Conservation (phyloP, 345 rosid species). For the Hevea brasiliensis region DNA sequence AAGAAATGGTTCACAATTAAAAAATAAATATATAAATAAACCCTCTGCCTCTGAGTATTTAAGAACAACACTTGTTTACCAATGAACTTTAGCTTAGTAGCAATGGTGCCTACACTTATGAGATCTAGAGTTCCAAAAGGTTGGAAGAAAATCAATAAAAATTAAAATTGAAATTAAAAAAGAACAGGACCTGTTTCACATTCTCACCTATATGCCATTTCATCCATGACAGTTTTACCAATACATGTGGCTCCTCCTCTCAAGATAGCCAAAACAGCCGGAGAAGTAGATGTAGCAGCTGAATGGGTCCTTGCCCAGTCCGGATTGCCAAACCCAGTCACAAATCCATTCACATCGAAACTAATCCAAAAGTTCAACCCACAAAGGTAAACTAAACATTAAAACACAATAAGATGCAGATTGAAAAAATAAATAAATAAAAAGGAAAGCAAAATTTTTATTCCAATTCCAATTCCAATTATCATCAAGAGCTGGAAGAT, state of each 20-base stretch:
- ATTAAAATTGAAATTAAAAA: background rate
- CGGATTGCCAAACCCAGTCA: constrained; percentile 90
- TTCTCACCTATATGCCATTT: constrained; percentile 85
- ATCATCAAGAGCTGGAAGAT: too few species aligned
- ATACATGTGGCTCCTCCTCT: constrained; percentile 66
- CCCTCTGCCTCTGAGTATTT: too few species aligned
- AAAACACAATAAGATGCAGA: background rate
- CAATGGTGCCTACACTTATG: too few species aligned
- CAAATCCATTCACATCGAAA: constrained; percentile 75
- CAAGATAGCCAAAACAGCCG: constrained; percentile 58
- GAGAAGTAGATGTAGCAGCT: constrained; percentile 69
- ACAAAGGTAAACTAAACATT: background rate
- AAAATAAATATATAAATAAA: too few species aligned
- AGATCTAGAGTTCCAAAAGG: too few species aligned
- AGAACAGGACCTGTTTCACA: background rate
- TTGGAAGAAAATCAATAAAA: too few species aligned
- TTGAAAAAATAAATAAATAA: background rate
- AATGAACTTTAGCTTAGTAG: too few species aligned
- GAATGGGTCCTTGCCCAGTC: constrained; percentile 88
- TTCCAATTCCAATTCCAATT: too few species aligned
- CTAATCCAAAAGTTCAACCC: constrained; percentile 36
- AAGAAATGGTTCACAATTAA: too few species aligned
- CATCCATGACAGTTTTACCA: constrained; percentile 86
- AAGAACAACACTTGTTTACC: too few species aligned
- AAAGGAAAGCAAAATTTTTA: background rate